Evolutionary conservation across 305 asterid genomes (phyloP), one percentile per base, ranked within the genome.

Genomic region (Solanum hybrid): DNA sequence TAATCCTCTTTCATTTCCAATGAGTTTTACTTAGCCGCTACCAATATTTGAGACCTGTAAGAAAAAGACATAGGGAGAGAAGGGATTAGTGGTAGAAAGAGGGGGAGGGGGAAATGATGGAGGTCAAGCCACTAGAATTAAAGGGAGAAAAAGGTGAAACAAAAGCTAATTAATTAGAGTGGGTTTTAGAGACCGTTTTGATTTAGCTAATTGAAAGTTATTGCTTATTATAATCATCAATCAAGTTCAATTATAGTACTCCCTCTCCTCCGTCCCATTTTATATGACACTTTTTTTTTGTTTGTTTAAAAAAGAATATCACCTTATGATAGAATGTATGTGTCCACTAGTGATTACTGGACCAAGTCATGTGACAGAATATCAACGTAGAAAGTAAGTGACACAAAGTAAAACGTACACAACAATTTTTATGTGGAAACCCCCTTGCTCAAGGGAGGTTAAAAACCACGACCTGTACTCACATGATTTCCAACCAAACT

Each of bases 81-180:
- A 37, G 82, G 26, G 26, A 90, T 93, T 91, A 89, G 92, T 91
- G 92, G 89, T 92, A 91, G 93, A 90, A 93, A 91, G 89, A 78
- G 89, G 87, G 77, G 78, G 37, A 61, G 20, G 12, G 81, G 85
- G 17, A 41, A 41, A 41, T 41, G 31, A 24, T n/a, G 86, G 34
- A 80, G 86, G 72, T 45, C 72, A 41, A 83, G 73, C 73, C 73
- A 83, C 70, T 61, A 15, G 38, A 88, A 29, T 86, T 39, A 41
- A 83, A 27, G 75, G 75, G 38, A 29, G 38, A 83, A 27, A 84
- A 84, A 84, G 36, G 38, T 20, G 11, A 84, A 45, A 3, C 29
- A 41, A 29, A 31, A 37, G 39, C 29, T 45, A 83, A 83, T 29
- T 41, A 82, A 82, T 15, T 27, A 7, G 20, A 34, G 32, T 79